Evolutionary conservation across 108 stramenopile species (phyloP).

Genomic region (Nitzschia sp.): DNA sequence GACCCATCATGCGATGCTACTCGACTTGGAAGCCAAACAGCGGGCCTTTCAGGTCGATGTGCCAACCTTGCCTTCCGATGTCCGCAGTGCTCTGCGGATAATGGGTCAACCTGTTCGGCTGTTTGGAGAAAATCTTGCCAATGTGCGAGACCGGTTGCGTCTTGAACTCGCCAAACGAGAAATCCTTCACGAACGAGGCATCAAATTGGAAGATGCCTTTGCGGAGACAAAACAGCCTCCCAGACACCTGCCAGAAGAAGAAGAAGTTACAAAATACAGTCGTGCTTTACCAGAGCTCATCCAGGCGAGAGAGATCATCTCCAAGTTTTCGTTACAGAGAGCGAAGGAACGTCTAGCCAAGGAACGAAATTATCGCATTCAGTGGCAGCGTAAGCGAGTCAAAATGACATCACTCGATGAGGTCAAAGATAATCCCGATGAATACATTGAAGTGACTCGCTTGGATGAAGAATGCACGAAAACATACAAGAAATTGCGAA

Average conservation of each 20-base stretch:
- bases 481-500: constrained; percentile 55
- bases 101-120: constrained; percentile 79
- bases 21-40: constrained; percentile 81
- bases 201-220: constrained; percentile 4
- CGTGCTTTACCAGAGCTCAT: constrained; percentile 80
- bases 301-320: constrained; percentile 68
- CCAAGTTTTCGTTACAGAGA: constrained; percentile 68
- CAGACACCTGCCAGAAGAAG: constrained; percentile 35
- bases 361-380: constrained; percentile 63
- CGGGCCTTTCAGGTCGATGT: constrained; percentile 78
- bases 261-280: constrained; percentile 85
- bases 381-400: constrained; percentile 54
- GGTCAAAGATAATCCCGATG: constrained; percentile 20
- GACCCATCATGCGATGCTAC: constrained; percentile 57
- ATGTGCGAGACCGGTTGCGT: constrained; percentile 82
- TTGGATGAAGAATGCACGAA: constrained; percentile 59
- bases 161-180: constrained; percentile 64
- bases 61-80: constrained; percentile 81
- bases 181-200: constrained; percentile 47
- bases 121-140: constrained; percentile 91
- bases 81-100: constrained; percentile 63
- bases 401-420: constrained; percentile 37
- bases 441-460: constrained; percentile 38
- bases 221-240: not conserved
- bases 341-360: constrained; percentile 67